Base-by-base conservation (phyloP, 2,329 filamentous ascomycete genomes). In the Furcasterigmium sp. region DNA sequence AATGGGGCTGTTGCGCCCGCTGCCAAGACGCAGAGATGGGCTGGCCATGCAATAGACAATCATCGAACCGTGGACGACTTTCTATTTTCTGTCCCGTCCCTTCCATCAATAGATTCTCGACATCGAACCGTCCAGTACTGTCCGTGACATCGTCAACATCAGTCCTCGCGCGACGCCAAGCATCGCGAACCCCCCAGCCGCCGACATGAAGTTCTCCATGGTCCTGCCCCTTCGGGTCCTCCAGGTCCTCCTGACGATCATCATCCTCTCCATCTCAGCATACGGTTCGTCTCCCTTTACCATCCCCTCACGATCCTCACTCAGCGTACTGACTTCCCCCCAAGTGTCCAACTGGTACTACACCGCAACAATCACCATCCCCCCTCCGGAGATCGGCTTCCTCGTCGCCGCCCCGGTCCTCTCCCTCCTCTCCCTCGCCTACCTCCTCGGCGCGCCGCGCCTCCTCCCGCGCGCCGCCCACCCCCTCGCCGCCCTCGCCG, bases 341-440 rank as follows among this genome's bases (percentile, higher is more conserved):
- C n/a, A n/a, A 83, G 80, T 83, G 44, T 67, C 75, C 50, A 68
- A 82, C 60, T 82, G 76, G 75, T 82, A 80, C 58, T 69, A 75
- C 56, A 64, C 61, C 46, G 65, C 78, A 53, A 84, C 75, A 54
- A 65, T 71, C 50, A 70, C 69, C 4, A 52, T 68, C 15, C 70
- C 78, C n/a, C 79, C 80, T 0, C 63, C 69, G 4, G 70, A 78
- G 48, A 61, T 83, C 60, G 75, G 72, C 64, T 81, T 80, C 58
- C 60, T 82, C 48, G 61, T 82, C 53, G 76, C 78, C 54, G 66
- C 65, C 20, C 71, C 76, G 2, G 49, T 76, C 35, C 72, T 76
- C 53, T 76, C 78, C 21, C 56, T 82, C 29, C 19, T 80, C 42
- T 80, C 78, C 8, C 57, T 82, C 41, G 55, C 61, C 39, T 79